These are phyloP conservation scores for Ogataea sp. DNA, from an alignment of 805 yeast genomes.

Conservation along the genomic window DNA sequence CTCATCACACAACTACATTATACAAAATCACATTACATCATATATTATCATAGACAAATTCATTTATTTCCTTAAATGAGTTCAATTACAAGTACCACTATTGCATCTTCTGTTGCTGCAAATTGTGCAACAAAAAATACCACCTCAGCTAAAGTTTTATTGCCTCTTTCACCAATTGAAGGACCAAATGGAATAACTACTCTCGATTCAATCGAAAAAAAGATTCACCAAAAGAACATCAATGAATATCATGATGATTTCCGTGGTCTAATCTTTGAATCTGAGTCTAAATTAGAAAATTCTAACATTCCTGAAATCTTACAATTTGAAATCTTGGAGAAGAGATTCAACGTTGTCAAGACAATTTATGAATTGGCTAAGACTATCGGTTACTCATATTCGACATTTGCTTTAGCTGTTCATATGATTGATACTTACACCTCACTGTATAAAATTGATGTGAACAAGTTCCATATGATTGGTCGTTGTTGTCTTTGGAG, in stretches of 20 bases:
- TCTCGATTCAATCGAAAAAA: slow-evolving; percentile 19
- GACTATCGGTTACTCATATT: slow-evolving; percentile 21
- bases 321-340: slow-evolving; percentile 13
- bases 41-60: no score
- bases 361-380: slow-evolving; percentile 23
- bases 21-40: no score
- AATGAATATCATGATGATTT: slow-evolving; percentile 22
- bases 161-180: not conserved
- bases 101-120: no score
- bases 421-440: slow-evolving; percentile 32
- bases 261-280: slow-evolving; percentile 15
- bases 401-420: slow-evolving; percentile 30
- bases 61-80: no score
- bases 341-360: slow-evolving; percentile 20
- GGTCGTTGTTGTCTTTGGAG: slow-evolving; percentile 41
- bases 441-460: slow-evolving; percentile 24
- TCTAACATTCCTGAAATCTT: slow-evolving; percentile 18
- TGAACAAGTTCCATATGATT: slow-evolving; percentile 27
- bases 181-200: not conserved
- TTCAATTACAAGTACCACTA: no score
- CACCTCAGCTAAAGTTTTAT: no score
- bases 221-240: slow-evolving; percentile 17
- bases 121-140: no score
- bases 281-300: slow-evolving; percentile 23
- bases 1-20: no score